Evolutionary conservation across 305 asterid species (phyloP).

Genomic region (Fraxinus sp.): DNA sequence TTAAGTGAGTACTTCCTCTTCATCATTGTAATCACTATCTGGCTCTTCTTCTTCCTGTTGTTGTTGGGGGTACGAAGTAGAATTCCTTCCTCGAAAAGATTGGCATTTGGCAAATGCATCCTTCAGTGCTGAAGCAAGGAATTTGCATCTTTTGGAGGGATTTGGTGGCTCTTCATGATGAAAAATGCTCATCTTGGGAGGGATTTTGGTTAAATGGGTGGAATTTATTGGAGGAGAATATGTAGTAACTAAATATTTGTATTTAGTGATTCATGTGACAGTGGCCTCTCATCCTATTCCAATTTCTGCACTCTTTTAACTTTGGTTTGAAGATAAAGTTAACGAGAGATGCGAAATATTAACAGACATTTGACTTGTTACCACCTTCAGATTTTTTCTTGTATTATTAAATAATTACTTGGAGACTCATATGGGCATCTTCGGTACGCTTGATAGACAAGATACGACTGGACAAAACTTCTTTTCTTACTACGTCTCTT

Average conservation of each 20-base stretch:
- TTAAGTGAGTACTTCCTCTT: slow-evolving; percentile 55
- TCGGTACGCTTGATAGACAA: not conserved
- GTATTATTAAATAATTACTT: not conserved
- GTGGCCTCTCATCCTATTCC: slow-evolving; percentile 46
- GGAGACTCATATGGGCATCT: not conserved
- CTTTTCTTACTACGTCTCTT: not conserved
- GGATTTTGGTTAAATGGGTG: slow-evolving; percentile 12
- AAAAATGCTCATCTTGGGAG: slow-evolving; percentile 42
- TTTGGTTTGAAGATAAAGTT: slow-evolving; percentile 72
- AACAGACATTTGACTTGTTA: slow-evolving; percentile 24
- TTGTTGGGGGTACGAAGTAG: slow-evolving; percentile 20
- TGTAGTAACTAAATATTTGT: slow-evolving; percentile 22
- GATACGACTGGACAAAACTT: not conserved
- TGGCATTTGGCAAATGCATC: slow-evolving; percentile 51
- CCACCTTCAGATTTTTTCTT: not conserved
- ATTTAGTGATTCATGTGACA: slow-evolving; percentile 33
- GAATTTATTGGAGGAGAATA: slow-evolving; percentile 22
- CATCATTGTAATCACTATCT: slow-evolving; percentile 44
- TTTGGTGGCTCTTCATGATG: slow-evolving; percentile 45
- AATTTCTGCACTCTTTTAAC: slow-evolving; percentile 31
- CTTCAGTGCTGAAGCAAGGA: slow-evolving; percentile 48
- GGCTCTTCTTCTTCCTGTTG: slow-evolving; percentile 30
- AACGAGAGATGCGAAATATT: slow-evolving; percentile 36
- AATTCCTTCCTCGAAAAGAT: slow-evolving; percentile 38
- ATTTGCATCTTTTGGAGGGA: slow-evolving; percentile 53